A percentile compares a stretch with the other conserved stretches of the same genome.
Conservation (phyloP, 2,329 filamentous ascomycete species). For the Botrytis medusae region DNA sequence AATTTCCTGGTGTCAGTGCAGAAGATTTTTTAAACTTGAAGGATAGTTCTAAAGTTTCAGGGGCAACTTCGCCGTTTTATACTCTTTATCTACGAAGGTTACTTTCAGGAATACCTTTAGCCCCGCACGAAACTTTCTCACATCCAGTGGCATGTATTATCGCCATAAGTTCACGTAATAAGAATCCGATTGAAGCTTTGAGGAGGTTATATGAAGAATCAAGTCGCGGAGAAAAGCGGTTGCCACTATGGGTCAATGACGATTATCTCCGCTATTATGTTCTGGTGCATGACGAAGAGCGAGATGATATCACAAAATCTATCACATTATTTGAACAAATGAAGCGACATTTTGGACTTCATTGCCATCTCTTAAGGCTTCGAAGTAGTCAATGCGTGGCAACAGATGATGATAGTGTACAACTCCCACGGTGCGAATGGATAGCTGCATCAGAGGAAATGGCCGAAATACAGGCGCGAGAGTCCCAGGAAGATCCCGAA, state of each 20-base stretch:
- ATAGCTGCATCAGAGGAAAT: conserved; percentile 84
- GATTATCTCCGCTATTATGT: conserved; percentile 97
- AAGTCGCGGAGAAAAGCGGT: conserved; percentile 68
- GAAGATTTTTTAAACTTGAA: conserved; percentile 43
- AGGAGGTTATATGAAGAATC: conserved; percentile 81
- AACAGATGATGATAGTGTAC: conserved; percentile 87
- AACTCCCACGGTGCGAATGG: conserved; percentile 83
- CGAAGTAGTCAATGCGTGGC: conserved; percentile 82
- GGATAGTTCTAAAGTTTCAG: conserved; percentile 34
- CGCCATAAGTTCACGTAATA: conserved; percentile 87
- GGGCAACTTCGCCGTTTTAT: conserved; percentile 73
- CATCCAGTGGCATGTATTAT: conserved; percentile 95
- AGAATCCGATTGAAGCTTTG: conserved; percentile 81
- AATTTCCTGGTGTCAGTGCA: conserved; percentile 33
- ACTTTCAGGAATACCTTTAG: conserved; percentile 74
- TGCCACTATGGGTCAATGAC: conserved; percentile 84
- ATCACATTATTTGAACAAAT: conserved; percentile 94
- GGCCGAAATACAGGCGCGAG: conserved; percentile 66
- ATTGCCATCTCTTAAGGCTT: conserved; percentile 87
- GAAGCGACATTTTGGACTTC: conserved; percentile 96
- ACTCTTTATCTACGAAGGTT: conserved; percentile 80
- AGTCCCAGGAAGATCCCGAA: conserved; percentile 68
- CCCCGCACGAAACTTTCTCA: conserved; percentile 87
- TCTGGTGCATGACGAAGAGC: conserved; percentile 92
- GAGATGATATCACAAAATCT: conserved; percentile 86